Conservation (phyloP, 2,329 filamentous ascomycete species). For the Ophiostoma himal-ulmi region DNA sequence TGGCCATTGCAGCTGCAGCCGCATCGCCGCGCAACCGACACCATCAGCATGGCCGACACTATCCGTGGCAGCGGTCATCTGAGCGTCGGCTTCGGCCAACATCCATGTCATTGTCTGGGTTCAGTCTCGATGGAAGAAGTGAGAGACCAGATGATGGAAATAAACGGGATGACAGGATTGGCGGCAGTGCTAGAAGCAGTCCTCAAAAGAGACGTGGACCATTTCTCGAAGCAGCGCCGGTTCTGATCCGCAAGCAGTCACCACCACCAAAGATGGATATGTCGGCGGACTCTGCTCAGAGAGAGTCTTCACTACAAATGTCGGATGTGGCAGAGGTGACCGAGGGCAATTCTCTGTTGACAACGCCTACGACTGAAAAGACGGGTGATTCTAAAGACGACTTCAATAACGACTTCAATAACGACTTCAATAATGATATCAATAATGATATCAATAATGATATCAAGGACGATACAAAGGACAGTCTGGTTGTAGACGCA, state of each 20-base stretch:
- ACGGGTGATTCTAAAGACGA: not conserved
- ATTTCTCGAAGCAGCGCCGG: constrained; percentile 13
- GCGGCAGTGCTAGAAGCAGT: not conserved
- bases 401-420: not conserved
- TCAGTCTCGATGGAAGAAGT: not conserved
- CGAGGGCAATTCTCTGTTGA: not conserved
- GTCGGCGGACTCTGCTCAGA: not conserved
- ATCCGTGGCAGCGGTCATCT: constrained; percentile 15
- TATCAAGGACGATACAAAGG: not conserved
- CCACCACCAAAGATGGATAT: not conserved
- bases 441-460: no score
- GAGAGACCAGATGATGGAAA: not conserved
- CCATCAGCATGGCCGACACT: constrained; percentile 21
- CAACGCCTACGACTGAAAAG: not conserved
- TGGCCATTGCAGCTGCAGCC: constrained; percentile 12
- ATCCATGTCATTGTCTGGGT: not conserved
- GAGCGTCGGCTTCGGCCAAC: constrained; percentile 22
- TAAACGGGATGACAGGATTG: not conserved
- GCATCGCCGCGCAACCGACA: constrained; percentile 12
- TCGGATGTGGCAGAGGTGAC: not conserved
- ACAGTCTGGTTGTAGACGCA: not conserved
- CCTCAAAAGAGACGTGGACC: not conserved
- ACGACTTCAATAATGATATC: not conserved
- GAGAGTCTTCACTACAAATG: not conserved
- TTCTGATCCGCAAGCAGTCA: constrained; percentile 13